phyloP scores from a whole-genome alignment of 495 filamentous ascomycete genomes.

The Sordaria brevicollis region DNA sequence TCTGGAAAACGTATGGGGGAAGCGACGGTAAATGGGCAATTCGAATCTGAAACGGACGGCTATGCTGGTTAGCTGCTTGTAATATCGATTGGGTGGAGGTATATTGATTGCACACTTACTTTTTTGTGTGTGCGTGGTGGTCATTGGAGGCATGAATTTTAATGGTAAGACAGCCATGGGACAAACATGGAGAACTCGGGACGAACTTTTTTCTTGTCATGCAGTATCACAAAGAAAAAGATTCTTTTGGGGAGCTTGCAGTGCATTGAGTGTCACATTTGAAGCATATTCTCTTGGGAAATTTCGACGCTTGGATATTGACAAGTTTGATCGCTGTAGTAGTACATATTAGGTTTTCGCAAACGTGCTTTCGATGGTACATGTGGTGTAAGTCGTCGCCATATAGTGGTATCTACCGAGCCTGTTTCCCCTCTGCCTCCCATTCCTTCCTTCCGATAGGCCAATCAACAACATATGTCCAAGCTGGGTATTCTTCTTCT shows the following conservation, averaged over 20 bases:
- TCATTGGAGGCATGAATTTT: neutral
- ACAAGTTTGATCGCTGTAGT: neutral
- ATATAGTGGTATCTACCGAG: neutral
- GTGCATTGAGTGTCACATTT: too few species aligned
- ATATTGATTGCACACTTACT: neutral
- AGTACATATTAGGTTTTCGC: conserved; percentile 6
- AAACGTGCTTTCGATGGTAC: neutral
- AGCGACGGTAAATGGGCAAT: neutral
- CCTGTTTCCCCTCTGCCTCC: neutral
- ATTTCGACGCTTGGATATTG: neutral
- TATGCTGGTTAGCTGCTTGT: neutral
- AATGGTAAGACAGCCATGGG: neutral
- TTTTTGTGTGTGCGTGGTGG: neutral
- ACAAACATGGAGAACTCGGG: neutral
- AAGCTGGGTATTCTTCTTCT: conserved; percentile 3
- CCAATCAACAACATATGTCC: conserved; percentile 3
- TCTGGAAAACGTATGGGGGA: neutral
- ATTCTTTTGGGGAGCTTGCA: neutral
- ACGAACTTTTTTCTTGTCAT: neutral
- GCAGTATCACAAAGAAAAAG: neutral
- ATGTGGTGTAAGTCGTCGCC: neutral
- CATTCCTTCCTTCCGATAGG: neutral
- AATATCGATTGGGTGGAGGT: neutral
- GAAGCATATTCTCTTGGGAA: neutral
- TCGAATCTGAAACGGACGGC: neutral